Evolutionary conservation across 345 rosid species (phyloP).

Genomic region (Xanthoceras sorbifolium): DNA sequence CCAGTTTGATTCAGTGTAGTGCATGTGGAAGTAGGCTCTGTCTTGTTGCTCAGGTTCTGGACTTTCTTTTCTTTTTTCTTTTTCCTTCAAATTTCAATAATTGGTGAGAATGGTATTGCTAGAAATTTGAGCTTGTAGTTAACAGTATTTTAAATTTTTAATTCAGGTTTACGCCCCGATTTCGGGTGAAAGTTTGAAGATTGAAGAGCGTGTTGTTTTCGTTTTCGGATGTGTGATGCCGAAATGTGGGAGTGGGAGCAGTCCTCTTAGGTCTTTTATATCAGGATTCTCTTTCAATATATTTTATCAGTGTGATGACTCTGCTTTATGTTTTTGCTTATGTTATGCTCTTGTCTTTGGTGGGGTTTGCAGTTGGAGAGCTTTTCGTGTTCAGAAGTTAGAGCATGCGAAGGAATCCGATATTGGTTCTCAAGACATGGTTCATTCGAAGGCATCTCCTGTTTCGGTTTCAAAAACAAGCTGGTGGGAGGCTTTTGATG

Average conservation of each 20-base stretch:
- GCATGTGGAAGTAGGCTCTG: conserved; percentile 63
- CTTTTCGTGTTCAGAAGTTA: conserved; percentile 66
- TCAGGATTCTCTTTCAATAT: neutral
- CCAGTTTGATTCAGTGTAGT: conserved; percentile 47
- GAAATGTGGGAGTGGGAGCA: conserved; percentile 66
- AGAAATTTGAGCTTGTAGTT: neutral
- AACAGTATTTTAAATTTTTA: neutral
- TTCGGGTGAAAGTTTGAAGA: conserved; percentile 39
- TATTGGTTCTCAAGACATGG: conserved; percentile 10
- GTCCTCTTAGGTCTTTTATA: conserved; percentile 56
- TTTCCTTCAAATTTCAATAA: neutral
- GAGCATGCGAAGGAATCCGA: conserved; percentile 27
- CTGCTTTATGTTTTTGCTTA: neutral
- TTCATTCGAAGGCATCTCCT: conserved; percentile 25
- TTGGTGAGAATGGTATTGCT: neutral
- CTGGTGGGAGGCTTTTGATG: conserved; percentile 54
- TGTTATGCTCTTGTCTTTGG: neutral
- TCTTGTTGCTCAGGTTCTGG: conserved; percentile 77
- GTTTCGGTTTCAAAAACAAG: conserved; percentile 42
- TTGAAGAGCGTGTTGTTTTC: conserved; percentile 70
- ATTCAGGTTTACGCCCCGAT: conserved; percentile 67
- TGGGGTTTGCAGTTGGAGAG: conserved; percentile 69
- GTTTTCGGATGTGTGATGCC: conserved; percentile 63
- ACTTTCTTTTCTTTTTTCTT: neutral
- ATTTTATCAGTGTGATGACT: neutral